Conservation (phyloP, 2,329 filamentous ascomycete genomes). For the Diaporthe sp. region DNA sequence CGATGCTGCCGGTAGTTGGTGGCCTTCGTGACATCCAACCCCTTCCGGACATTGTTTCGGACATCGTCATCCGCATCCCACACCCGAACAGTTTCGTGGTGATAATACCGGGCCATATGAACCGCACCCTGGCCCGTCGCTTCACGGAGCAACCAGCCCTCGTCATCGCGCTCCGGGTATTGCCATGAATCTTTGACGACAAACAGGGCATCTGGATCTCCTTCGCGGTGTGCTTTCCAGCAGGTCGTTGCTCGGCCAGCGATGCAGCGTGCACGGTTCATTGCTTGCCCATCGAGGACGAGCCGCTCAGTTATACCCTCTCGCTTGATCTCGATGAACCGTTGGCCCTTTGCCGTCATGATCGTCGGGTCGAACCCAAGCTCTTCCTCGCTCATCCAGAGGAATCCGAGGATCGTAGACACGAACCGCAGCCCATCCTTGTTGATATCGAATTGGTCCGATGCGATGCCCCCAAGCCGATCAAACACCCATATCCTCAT, state of each 20-base stretch:
- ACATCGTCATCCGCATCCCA: slow-evolving; percentile 39
- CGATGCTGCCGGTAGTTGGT: neutral
- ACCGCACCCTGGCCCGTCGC: slow-evolving; percentile 42
- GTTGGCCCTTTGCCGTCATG: slow-evolving; percentile 42
- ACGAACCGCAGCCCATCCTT: slow-evolving; percentile 52
- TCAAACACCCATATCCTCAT: too few relatives aligned
- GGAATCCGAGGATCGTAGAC: too few relatives aligned
- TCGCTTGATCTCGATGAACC: slow-evolving; percentile 52
- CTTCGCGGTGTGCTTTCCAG: slow-evolving; percentile 54
- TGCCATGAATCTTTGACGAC: too few relatives aligned
- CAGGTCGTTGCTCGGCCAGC: slow-evolving; percentile 54
- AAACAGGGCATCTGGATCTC: slow-evolving; percentile 44
- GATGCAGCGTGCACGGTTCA: slow-evolving; percentile 47
- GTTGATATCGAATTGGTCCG: slow-evolving; percentile 57
- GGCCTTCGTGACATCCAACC: too few relatives aligned
- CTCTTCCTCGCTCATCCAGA: too few relatives aligned
- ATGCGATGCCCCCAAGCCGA: slow-evolving; percentile 57
- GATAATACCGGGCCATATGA: slow-evolving; percentile 45
- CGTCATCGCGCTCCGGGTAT: slow-evolving; percentile 53
- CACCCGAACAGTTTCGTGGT: slow-evolving; percentile 44
- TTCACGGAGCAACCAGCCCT: slow-evolving; percentile 51
- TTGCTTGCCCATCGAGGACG: slow-evolving; percentile 50
- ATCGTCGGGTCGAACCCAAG: slow-evolving; percentile 59
- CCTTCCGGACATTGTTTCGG: slow-evolving; percentile 1
- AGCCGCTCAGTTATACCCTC: slow-evolving; percentile 49